Conservation (phyloP, 768 basidiomycete genomes). For the Tricholoma flavovirens region DNA sequence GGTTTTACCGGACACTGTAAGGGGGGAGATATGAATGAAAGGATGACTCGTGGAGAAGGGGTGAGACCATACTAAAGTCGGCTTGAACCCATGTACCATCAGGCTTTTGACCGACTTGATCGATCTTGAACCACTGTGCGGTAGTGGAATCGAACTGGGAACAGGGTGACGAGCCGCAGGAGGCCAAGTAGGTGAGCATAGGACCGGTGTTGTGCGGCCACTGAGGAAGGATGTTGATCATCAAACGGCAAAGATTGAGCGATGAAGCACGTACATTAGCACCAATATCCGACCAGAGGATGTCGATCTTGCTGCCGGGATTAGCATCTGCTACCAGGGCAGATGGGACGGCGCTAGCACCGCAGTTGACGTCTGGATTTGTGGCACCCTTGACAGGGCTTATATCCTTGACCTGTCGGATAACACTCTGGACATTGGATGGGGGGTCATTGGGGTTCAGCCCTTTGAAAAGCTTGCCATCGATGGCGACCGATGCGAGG, state of each 20-base stretch:
- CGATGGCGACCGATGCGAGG: conserved; percentile 33
- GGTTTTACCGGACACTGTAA: conserved; percentile 34
- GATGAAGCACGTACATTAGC: conserved; percentile 23
- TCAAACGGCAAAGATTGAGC: neutral
- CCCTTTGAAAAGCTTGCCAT: conserved; percentile 33
- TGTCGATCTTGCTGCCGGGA: conserved; percentile 49
- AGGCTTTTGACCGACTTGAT: conserved; percentile 40
- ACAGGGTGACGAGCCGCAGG: conserved; percentile 53
- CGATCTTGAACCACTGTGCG: conserved; percentile 74
- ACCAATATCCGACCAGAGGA: conserved; percentile 53
- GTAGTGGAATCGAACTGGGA: conserved; percentile 50
- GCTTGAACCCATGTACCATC: conserved; percentile 47
- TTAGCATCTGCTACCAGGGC: conserved; percentile 47
- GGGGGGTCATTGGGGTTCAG: conserved; percentile 20
- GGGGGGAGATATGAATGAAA: neutral
- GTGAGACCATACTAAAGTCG: conserved; percentile 39
- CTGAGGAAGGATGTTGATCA: conserved; percentile 15
- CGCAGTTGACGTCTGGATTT: conserved; percentile 58
- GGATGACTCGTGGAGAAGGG: neutral
- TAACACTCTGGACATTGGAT: conserved; percentile 25
- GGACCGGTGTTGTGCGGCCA: conserved; percentile 60
- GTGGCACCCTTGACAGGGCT: conserved; percentile 47
- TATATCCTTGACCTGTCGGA: conserved; percentile 34
- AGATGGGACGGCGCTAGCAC: conserved; percentile 45
- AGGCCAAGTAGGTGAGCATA: conserved; percentile 69